Base-by-base conservation (phyloP, 1,284 basidiomycete genomes). In the Sanguinoderma infundibulare region DNA sequence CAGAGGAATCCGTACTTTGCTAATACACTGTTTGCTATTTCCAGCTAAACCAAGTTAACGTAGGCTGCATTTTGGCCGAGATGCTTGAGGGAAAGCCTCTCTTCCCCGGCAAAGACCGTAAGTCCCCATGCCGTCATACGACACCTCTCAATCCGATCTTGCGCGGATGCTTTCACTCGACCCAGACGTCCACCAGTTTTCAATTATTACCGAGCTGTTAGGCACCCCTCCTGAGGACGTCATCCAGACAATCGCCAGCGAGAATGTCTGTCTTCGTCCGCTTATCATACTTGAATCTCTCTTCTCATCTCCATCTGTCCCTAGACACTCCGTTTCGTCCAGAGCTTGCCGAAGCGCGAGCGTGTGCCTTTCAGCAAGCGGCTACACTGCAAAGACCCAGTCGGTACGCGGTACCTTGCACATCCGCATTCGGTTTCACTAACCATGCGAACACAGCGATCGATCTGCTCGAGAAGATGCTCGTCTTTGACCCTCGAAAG, bases 211-310 rank as follows among this genome's bases (percentile, higher is more conserved):
- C 53, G 98, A 99, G 77, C 81, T 99, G 20, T 83, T 99, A 56
- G 98, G 97, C 61, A 99, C 98, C 22, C 97, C 97, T 50, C 95
- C 97, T 17, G 96, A 98, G 84, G 97, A 99, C 82, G 98, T 99
- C 77, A 99, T 99, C 72, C 91, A 98, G 79, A 99, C 97, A 53
- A 99, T 99, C 73, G 95, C 94, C 64, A 96, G 93, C 72, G 97
- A 99, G 80, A 99, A 98, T 80, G 95, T 97, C 70, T 61, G 89
- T 78, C 36, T 12, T 28, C 35, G n/a, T n/a, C n/a, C n/a, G n/a
- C 24, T 46, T 40, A n/a, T 24, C 54, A n/a, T 34, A 55, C 52
- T 44, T 28, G 26, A 2, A 17, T 8, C 2, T 52, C 36, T 42
- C 32, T 47, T 4, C 52, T 14, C 38, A 57, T 62, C 22, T 17